These are phyloP conservation scores for Rhynchosporium agropyri DNA, from an alignment of 2,329 filamentous ascomycete genomes.

Conservation along the genomic window DNA sequence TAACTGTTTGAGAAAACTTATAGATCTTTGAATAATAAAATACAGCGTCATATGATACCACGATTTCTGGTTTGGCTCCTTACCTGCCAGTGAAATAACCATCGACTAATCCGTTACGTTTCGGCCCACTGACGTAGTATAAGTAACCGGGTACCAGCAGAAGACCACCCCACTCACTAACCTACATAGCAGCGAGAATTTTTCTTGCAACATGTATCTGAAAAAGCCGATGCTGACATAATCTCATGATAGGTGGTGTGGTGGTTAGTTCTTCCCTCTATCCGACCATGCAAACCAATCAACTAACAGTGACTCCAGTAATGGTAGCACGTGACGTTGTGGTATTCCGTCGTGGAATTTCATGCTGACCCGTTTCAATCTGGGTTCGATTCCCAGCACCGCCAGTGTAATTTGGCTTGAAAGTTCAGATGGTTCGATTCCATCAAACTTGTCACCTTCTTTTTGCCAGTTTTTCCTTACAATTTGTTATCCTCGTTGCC, in stretches of 20 bases:
- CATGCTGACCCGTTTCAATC: conserved; percentile 34
- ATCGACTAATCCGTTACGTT: neutral
- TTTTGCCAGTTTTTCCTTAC: neutral
- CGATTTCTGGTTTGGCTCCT: neutral
- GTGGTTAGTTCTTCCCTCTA: conserved; percentile 11
- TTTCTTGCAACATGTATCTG: neutral
- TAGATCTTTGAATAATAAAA: too few relatives aligned
- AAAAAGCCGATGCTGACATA: neutral
- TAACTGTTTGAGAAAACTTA: too few relatives aligned
- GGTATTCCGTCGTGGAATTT: conserved; percentile 23
- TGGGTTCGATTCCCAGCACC: conserved; percentile 37
- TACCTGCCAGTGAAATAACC: neutral
- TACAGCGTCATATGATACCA: too few relatives aligned
- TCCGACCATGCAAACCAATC: neutral
- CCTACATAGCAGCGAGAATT: neutral
- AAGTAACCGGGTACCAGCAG: neutral
- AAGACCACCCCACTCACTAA: neutral
- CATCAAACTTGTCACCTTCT: conserved; percentile 12
- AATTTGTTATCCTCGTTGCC: neutral
- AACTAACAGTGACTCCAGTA: conserved; percentile 17
- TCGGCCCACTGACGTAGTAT: conserved; percentile 3
- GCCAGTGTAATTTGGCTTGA: conserved; percentile 25
- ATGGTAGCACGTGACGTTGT: conserved; percentile 32
- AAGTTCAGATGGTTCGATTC: conserved; percentile 20
- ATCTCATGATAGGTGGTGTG: conserved; percentile 18